Evolutionary conservation across 2,329 filamentous ascomycete genomes (phyloP).

Genomic region (Claviceps sp.): DNA sequence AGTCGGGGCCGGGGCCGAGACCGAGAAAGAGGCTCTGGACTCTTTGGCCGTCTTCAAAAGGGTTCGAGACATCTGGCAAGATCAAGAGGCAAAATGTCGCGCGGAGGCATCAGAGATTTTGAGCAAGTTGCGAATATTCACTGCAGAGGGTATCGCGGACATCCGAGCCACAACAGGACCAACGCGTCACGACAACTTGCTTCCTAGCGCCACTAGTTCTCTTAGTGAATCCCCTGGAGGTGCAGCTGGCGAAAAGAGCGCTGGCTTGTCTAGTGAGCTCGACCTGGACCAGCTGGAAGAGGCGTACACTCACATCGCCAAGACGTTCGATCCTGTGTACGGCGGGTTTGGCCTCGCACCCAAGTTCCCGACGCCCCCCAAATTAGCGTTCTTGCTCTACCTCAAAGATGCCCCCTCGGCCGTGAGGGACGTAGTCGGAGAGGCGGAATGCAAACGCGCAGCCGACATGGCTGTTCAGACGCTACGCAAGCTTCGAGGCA

Average conservation of each 20-base stretch:
- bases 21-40: constrained; percentile 49
- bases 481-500: constrained; percentile 54
- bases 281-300: constrained; percentile 89
- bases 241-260: constrained; percentile 11
- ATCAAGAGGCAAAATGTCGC: constrained; percentile 70
- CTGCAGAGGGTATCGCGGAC: constrained; percentile 67
- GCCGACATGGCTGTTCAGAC: constrained; percentile 71
- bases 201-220: background rate
- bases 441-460: constrained; percentile 59
- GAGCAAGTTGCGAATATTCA: constrained; percentile 69
- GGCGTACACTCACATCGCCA: constrained; percentile 66
- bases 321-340: constrained; percentile 64
- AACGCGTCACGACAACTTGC: constrained; percentile 13
- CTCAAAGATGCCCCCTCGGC: constrained; percentile 57
- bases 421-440: constrained; percentile 78
- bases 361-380: constrained; percentile 82
- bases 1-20: constrained; percentile 23
- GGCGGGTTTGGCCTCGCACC: constrained; percentile 72
- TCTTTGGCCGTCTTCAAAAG: constrained; percentile 77
- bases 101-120: constrained; percentile 75
- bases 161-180: constrained; percentile 20
- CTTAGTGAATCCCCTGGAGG: constrained; percentile 4
- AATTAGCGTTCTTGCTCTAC: constrained; percentile 68
- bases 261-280: constrained; percentile 47
- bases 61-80: constrained; percentile 60